Evolutionary conservation across 73 alveolate genomes (phyloP).

Genomic region (Tetrahymena elliotti): DNA sequence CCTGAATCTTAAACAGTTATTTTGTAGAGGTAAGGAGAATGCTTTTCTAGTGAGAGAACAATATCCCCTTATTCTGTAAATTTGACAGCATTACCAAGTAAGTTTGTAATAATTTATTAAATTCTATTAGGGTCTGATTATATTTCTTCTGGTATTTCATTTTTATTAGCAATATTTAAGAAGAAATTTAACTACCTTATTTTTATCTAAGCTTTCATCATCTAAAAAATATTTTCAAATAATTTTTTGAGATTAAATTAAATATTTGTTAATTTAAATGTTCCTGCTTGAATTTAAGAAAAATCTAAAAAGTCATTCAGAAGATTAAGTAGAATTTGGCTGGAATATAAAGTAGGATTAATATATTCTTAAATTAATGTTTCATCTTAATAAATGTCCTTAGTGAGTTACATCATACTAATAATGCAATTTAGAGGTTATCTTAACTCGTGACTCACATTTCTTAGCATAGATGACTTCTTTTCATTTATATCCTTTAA

Average conservation of each 20-base stretch:
- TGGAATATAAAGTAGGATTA: not conserved
- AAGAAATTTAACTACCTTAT: slow-evolving; percentile 1
- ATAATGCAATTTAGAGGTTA: not conserved
- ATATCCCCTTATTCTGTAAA: slow-evolving; percentile 18
- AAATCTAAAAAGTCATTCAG: slow-evolving; percentile 31
- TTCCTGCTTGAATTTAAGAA: slow-evolving; percentile 17
- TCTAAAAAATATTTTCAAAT: slow-evolving; percentile 1
- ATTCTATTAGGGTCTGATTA: slow-evolving; percentile 22
- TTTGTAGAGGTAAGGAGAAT: not conserved
- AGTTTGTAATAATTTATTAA: slow-evolving; percentile 6
- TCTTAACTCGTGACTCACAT: not conserved
- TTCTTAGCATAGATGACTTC: not conserved
- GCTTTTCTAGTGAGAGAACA: not conserved
- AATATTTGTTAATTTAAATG: slow-evolving; percentile 2
- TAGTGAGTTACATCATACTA: not conserved
- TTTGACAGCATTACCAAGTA: slow-evolving; percentile 33
- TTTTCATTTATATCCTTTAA: not conserved
- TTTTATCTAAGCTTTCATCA: slow-evolving; percentile 15
- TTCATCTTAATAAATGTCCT: not conserved
- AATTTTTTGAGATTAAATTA: not conserved
- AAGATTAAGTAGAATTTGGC: not conserved
- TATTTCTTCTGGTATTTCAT: slow-evolving; percentile 4
- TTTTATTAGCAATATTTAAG: not conserved
- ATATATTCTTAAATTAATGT: not conserved
- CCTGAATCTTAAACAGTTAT: slow-evolving; percentile 27